These are phyloP conservation scores for Xylariales sp. DNA, from an alignment of 2,329 filamentous ascomycete species.

Conservation along the genomic window DNA sequence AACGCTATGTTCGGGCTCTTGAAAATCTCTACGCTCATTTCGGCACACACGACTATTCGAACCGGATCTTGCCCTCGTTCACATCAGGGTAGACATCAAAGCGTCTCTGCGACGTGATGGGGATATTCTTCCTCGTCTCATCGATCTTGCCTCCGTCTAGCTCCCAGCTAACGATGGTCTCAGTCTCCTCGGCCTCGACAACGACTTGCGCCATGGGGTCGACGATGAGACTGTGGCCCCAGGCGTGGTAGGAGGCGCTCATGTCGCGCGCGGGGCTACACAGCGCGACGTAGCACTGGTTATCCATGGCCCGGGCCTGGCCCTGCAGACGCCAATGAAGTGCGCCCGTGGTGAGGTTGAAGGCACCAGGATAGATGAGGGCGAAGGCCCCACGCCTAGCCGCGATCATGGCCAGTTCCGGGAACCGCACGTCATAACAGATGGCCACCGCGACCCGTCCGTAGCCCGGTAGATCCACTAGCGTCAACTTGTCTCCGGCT, in stretches of 20 bases:
- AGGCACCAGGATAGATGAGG: slow-evolving; percentile 94
- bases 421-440: slow-evolving; percentile 98
- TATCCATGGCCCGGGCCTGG: slow-evolving; percentile 87
- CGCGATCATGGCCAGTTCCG: slow-evolving; percentile 90
- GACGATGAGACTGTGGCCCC: slow-evolving; percentile 88
- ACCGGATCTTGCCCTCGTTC: slow-evolving; percentile 66
- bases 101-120: slow-evolving; percentile 83
- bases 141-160: slow-evolving; percentile 76
- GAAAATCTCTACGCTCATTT: slow-evolving; percentile 28
- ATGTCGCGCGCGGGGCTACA: slow-evolving; percentile 90
- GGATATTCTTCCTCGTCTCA: slow-evolving; percentile 83
- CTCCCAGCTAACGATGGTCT: slow-evolving; percentile 80
- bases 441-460: slow-evolving; percentile 90
- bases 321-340: slow-evolving; percentile 91
- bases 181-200: slow-evolving; percentile 79
- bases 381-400: slow-evolving; percentile 88
- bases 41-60: slow-evolving; percentile 44
- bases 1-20: neutral
- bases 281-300: slow-evolving; percentile 92
- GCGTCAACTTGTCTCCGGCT: slow-evolving; percentile 84
- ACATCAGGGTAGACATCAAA: slow-evolving; percentile 98
- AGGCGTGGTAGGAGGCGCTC: slow-evolving; percentile 84
- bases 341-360: slow-evolving; percentile 92
- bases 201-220: slow-evolving; percentile 90
- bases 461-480: slow-evolving; percentile 89